phyloP scores from a whole-genome alignment of 2,329 filamentous ascomycete species.

The Colletotrichum melonis region DNA sequence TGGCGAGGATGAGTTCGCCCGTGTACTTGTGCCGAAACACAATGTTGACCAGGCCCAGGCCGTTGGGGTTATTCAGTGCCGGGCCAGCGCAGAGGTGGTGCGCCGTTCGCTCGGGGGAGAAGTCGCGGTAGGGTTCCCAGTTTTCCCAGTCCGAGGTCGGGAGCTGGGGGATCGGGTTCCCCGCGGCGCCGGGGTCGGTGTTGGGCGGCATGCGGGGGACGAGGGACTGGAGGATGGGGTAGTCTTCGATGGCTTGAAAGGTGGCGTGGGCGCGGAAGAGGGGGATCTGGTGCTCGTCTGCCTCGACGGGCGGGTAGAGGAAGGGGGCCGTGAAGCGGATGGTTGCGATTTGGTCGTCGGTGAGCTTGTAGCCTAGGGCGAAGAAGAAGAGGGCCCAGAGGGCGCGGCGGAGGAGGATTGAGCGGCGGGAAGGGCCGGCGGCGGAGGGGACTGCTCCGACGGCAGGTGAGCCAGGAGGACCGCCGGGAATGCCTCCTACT shows the following conservation, averaged over 20 bases:
- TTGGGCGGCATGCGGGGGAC: neutral
- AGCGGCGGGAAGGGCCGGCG: slow-evolving; percentile 13
- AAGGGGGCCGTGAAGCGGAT: slow-evolving; percentile 24
- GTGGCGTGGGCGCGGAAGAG: slow-evolving; percentile 11
- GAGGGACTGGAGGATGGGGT: slow-evolving; percentile 15
- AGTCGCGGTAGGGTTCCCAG: slow-evolving; percentile 26
- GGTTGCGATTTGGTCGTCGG: slow-evolving; percentile 1
- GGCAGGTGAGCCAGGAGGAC: no score
- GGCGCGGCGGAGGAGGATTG: slow-evolving; percentile 6
- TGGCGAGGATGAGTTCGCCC: slow-evolving; percentile 44
- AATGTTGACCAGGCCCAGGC: slow-evolving; percentile 47
- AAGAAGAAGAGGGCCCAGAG: slow-evolving; percentile 32
- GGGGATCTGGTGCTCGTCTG: neutral
- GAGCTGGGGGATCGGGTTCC: neutral
- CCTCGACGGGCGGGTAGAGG: neutral
- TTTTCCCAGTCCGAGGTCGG: slow-evolving; percentile 9
- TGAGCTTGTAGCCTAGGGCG: slow-evolving; percentile 25
- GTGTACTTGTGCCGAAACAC: slow-evolving; percentile 45
- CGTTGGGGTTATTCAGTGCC: slow-evolving; percentile 43
- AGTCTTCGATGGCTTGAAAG: neutral
- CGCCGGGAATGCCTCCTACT: neutral
- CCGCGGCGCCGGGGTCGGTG: neutral
- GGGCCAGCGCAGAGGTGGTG: slow-evolving; percentile 47
- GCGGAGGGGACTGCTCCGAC: neutral
- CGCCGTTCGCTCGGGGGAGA: slow-evolving; percentile 20